Base-by-base conservation (phyloP, 371 early-diverging fungal genomes). In the Mortierella sp. region DNA sequence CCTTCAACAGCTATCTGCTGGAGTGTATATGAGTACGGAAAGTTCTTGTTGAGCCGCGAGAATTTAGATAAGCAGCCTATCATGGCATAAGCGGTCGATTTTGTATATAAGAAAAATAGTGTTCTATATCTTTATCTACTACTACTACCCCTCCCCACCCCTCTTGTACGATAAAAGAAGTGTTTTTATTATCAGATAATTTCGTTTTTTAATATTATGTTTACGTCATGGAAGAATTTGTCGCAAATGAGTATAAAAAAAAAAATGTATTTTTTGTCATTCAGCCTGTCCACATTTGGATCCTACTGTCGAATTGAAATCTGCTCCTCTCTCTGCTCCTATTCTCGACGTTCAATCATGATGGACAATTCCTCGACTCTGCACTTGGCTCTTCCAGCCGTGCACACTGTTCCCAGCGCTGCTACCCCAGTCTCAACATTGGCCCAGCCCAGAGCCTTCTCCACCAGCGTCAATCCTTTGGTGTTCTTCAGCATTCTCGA, bases 1-100 rank as follows among this genome's bases (percentile, higher is more conserved):
- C 98, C 98, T 9, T 92, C 95, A 49, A 95, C 98, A 3, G 98
- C 97, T 32, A 93, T 98, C 49, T 92, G 94, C 83, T 98, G 98
- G 98, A 92, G 94, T 58, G 95, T 95, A 0, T 95, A 95, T 75
- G 95, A 95, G 77, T 95, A 94, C 67, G 92, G 94, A 70, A 95
- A 95, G 83, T 94, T 93, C 91, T 75, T 90, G 34, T 70, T 89
- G 26, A 86, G 2, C 35, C 70, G 64, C 17, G 55, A 71, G 32
- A 66, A 62, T 64, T 26, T 70, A 13, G 79, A 78, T 53, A 72
- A 78, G 73, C 79, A 73, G 59, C 79, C 79, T 59, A 78, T 78
- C 59, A 61, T 73, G 59, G 40, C 63, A 19, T 78, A 65, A 66
- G 13, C 15, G 37, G 31, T 13, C 15, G 22, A 40, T 47, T 31